Evolutionary conservation across 805 yeast genomes (phyloP), one percentile per base, ranked within the genome.

Genomic region (Candida sanyiensis): DNA sequence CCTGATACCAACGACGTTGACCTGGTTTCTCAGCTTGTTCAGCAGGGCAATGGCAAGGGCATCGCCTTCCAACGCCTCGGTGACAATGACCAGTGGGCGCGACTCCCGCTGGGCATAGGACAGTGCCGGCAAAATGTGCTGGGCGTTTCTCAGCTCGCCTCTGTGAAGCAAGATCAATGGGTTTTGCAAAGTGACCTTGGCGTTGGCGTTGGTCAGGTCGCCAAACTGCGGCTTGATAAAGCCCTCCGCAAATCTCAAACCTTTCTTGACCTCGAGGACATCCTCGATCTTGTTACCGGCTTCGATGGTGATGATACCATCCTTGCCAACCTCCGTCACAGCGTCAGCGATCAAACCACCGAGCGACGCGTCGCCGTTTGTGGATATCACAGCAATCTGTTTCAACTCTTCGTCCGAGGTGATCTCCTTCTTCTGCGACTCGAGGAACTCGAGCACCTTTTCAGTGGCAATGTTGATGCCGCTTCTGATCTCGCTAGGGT

Each of bases 321-420:
- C 97, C 69, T 90, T 88, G 55, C 98, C 98, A 45, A 90, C 98
- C 66, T 89, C 89, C 69, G 88, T 97, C 94, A 90, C 90, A 49
- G 98, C 97, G 39, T 82, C 76, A 38, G 97, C 96, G 60, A 90
- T 74, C 52, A 93, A 71, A 60, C 75, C 70, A 62, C 98, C 98
- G 51, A 90, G 84, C 71, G 89, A 96, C 22, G 73, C 59, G 62
- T 90, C 98, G 49, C 97, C 97, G 64, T 90, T 90, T 48, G 97
- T 97, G 40, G 96, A 86, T 57, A 90, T 90, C 40, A 97, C 86
- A 46, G 98, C 98, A 36, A 90, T 97, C 72, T 90, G 97, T 28
- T 96, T 96, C 53, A 90, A 87, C 69, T 90, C 97, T 51, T 81
- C 95, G 43, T 88, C 76, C 43, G 95, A 85, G 55, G 96, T 86